Conservation (phyloP, 208 protist genomes). For the Crithidia fasciculata region DNA sequence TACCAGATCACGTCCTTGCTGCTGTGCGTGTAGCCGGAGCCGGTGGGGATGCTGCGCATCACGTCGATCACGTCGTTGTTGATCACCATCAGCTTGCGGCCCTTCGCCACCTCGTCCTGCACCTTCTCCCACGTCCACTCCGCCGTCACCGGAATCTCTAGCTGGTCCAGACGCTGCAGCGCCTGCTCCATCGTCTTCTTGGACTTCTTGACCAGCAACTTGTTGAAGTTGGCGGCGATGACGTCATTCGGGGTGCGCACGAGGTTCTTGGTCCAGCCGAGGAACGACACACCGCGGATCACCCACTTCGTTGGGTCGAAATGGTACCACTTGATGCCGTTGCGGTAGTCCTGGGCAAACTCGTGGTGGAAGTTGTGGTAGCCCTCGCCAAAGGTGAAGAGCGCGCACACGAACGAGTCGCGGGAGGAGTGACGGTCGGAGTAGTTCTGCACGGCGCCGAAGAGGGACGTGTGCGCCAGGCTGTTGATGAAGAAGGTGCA, state of each 20-base stretch:
- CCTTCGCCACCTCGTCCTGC: constrained; percentile 58
- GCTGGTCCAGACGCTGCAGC: constrained; percentile 44
- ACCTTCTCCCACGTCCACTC: constrained; percentile 73
- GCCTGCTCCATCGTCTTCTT: constrained; percentile 43
- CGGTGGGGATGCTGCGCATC: constrained; percentile 57
- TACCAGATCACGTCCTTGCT: constrained; percentile 77
- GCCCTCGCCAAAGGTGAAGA: constrained; percentile 91
- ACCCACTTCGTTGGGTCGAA: constrained; percentile 93
- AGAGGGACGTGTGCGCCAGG: constrained; percentile 81
- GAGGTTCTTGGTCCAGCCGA: constrained; percentile 74
- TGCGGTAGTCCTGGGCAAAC: constrained; percentile 92
- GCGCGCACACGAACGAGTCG: constrained; percentile 82
- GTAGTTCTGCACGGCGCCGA: constrained; percentile 78
- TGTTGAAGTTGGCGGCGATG: constrained; percentile 66
- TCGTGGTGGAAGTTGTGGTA: constrained; percentile 96
- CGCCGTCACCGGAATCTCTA: constrained; percentile 42
- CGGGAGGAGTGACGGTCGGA: constrained; percentile 82
- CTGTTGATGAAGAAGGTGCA: constrained; percentile 94
- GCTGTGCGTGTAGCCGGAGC: constrained; percentile 66
- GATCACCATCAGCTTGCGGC: constrained; percentile 73
- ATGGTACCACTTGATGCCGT: constrained; percentile 91
- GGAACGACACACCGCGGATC: constrained; percentile 62
- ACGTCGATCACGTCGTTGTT: constrained; percentile 75
- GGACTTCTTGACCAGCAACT: constrained; percentile 54
- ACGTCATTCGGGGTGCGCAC: constrained; percentile 65